A percentile compares a stretch with the other conserved stretches of the same genome.
Conservation (phyloP, 805 yeast species). For the Metschnikowia vanudenii region DNA sequence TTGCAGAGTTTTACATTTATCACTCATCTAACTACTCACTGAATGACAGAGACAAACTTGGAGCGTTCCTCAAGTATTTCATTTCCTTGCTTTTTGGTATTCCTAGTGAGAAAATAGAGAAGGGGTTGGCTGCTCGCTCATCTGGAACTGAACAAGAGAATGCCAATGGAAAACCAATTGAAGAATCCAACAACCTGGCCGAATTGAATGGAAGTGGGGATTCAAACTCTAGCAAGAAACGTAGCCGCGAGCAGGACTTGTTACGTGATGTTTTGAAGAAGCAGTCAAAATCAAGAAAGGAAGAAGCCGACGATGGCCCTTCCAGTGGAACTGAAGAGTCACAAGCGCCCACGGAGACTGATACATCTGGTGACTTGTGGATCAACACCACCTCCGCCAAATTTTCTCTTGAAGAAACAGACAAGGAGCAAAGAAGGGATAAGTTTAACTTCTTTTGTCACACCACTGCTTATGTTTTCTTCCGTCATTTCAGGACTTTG, state of each 20-base stretch:
- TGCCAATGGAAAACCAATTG: slow-evolving; percentile 12
- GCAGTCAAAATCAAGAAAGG: slow-evolving; percentile 41
- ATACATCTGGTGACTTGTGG: slow-evolving; percentile 43
- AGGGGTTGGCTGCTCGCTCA: slow-evolving; percentile 27
- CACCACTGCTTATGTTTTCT: slow-evolving; percentile 82
- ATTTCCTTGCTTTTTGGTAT: slow-evolving; percentile 69
- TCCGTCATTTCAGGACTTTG: slow-evolving; percentile 79
- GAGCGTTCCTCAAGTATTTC: slow-evolving; percentile 67
- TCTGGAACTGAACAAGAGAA: slow-evolving; percentile 21
- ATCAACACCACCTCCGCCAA: slow-evolving; percentile 35
- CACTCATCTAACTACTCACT: slow-evolving; percentile 73
- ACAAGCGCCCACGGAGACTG: slow-evolving; percentile 31
- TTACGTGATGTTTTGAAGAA: slow-evolving; percentile 60
- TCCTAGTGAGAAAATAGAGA: slow-evolving; percentile 48
- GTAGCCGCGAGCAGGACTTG: slow-evolving; percentile 54
- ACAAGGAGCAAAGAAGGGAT: slow-evolving; percentile 41
- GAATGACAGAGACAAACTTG: slow-evolving; percentile 75
- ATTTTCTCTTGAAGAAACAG: slow-evolving; percentile 28
- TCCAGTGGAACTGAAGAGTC: slow-evolving; percentile 34
- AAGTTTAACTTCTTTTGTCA: slow-evolving; percentile 81
- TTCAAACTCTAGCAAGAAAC: slow-evolving; percentile 37
- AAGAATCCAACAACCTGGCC: slow-evolving; percentile 17
- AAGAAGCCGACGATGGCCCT: slow-evolving; percentile 34
- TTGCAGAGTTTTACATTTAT: slow-evolving; percentile 64
- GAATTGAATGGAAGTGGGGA: slow-evolving; percentile 11